phyloP scores from a whole-genome alignment of 2,329 filamentous ascomycete genomes.

The Colletotrichum cereale region DNA sequence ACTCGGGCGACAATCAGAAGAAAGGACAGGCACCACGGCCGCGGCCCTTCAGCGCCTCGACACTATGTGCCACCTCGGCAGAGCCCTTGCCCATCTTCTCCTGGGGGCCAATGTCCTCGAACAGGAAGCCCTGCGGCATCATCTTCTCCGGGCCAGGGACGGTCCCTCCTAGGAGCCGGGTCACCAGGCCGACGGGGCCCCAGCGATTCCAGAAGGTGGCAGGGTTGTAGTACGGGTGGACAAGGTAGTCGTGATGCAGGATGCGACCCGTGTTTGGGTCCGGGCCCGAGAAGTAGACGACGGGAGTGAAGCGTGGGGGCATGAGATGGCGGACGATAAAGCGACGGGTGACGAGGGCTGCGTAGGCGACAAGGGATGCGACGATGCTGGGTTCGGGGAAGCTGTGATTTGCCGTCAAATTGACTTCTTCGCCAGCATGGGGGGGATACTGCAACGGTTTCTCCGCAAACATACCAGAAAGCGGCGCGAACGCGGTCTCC shows the following conservation, averaged over 20 bases:
- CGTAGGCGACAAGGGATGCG: constrained; percentile 51
- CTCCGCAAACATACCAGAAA: constrained; percentile 66
- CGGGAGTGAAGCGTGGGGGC: constrained; percentile 66
- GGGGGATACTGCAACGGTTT: neutral
- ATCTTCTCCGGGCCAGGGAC: constrained; percentile 59
- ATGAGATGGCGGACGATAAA: constrained; percentile 68
- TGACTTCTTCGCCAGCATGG: neutral
- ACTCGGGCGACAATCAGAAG: neutral
- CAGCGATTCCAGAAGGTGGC: constrained; percentile 72
- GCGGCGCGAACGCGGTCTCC: constrained; percentile 72
- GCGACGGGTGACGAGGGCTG: constrained; percentile 64
- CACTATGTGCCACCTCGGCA: constrained; percentile 57
- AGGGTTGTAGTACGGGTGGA: constrained; percentile 74
- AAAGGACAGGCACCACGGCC: constrained; percentile 35
- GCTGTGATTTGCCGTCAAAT: constrained; percentile 48
- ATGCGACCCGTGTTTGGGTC: constrained; percentile 67
- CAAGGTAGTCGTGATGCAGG: constrained; percentile 64
- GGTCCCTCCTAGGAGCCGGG: constrained; percentile 57
- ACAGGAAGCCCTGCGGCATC: constrained; percentile 64
- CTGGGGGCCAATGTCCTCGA: constrained; percentile 73
- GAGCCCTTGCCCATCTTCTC: constrained; percentile 64
- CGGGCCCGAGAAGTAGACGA: constrained; percentile 58
- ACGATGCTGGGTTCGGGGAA: constrained; percentile 58
- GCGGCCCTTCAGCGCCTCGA: constrained; percentile 30
- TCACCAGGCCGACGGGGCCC: constrained; percentile 67